Conservation (phyloP, 2,329 filamentous ascomycete genomes). For the Ophiosphaerella narmari region DNA sequence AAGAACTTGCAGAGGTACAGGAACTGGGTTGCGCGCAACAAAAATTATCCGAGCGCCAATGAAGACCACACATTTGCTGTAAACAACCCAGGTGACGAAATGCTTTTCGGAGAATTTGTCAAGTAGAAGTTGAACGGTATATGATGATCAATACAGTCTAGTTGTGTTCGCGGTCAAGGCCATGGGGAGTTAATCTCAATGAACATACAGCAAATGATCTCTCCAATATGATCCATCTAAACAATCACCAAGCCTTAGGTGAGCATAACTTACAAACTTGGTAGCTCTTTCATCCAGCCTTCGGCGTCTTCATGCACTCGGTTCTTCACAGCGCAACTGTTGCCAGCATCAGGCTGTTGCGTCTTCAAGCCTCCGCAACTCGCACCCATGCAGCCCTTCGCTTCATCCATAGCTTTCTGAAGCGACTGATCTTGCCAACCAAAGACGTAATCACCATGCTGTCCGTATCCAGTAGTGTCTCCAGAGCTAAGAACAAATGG, state of each 20-base stretch:
- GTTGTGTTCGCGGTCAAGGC: too few species aligned
- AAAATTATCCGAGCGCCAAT: too few species aligned
- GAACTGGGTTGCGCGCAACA: too few species aligned
- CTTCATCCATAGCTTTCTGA: conserved; percentile 36
- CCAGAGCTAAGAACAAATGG: conserved; percentile 33
- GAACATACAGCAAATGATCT: too few species aligned
- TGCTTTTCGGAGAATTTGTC: too few species aligned
- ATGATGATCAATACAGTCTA: too few species aligned
- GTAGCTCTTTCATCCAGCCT: conserved; percentile 22
- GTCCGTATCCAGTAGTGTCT: conserved; percentile 28
- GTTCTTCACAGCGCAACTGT: conserved; percentile 22
- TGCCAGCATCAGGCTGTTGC: conserved; percentile 20
- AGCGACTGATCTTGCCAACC: conserved; percentile 37
- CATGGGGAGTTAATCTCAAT: too few species aligned
- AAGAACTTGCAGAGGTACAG: too few species aligned
- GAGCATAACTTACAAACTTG: conserved; percentile 11
- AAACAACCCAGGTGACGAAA: too few species aligned
- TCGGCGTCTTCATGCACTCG: conserved; percentile 27
- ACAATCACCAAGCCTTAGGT: not conserved
- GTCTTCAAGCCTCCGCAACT: conserved; percentile 24
- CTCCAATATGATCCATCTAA: too few species aligned
- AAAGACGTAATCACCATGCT: conserved; percentile 38
- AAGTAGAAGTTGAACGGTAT: too few species aligned
- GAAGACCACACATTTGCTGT: too few species aligned
- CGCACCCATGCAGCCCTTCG: conserved; percentile 29